Conservation (phyloP, 2,329 filamentous ascomycete genomes). For the Penicillium sp. region DNA sequence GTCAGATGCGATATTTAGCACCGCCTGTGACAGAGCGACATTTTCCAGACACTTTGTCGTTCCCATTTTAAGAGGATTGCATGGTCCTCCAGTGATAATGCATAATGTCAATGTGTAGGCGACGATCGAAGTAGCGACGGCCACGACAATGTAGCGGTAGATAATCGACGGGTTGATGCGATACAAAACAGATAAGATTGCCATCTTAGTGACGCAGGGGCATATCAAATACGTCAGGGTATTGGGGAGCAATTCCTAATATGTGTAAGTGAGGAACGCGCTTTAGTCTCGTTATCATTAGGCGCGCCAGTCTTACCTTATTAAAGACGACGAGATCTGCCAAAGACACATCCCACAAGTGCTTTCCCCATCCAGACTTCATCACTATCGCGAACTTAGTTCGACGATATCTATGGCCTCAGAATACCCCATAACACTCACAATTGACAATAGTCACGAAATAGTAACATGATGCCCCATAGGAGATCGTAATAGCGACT, state of each 20-base stretch:
- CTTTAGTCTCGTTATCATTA: neutral
- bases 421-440: neutral
- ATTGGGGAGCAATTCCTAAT: constrained; percentile 6
- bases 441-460: constrained; percentile 11
- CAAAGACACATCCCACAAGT: constrained; percentile 11
- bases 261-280: neutral
- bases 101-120: constrained; percentile 10
- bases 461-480: constrained; percentile 6
- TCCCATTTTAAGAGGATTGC: constrained; percentile 12
- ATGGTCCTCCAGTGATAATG: constrained; percentile 13
- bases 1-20: constrained; percentile 12
- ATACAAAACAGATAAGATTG: constrained; percentile 13
- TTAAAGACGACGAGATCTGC: constrained; percentile 10
- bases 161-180: constrained; percentile 10
- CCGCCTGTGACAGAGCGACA: constrained; percentile 9
- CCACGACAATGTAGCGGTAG: constrained; percentile 3
- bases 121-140: constrained; percentile 1
- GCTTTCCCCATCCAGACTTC: constrained; percentile 13
- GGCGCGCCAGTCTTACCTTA: neutral
- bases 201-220: constrained; percentile 11
- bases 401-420: neutral
- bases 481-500: constrained; percentile 12
- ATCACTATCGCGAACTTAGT: neutral
- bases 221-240: constrained; percentile 12
- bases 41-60: constrained; percentile 6